Base-by-base conservation (phyloP, 2,329 filamentous ascomycete genomes). In the Aspergillus sp. region DNA sequence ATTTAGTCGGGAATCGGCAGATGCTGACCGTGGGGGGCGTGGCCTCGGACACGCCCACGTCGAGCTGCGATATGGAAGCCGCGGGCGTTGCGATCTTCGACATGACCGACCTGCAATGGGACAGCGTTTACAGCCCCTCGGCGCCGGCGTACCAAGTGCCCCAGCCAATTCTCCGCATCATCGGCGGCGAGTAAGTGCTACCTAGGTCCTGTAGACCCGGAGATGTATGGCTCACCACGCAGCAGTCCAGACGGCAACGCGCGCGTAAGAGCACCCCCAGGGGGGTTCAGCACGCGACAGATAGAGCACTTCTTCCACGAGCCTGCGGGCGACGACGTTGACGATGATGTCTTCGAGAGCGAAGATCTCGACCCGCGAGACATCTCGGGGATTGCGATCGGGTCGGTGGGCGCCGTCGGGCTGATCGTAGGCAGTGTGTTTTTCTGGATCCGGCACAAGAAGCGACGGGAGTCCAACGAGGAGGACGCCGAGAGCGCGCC, bases 1-100 rank as follows among this genome's bases (percentile, higher is more conserved):
- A 77, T 58, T 43, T 65, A n/a, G 67, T 68, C 5, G 69, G 67
- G 2, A 63, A 64, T 16, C 59, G 70, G 10, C 74, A 76, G 49
- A 71, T 78, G 69, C 59, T 78, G 23, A 74, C 71, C 0, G 63
- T 76, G 6, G 76, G 75, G 7, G 75, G 75, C 31, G 21, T 40
- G 10, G 36, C 20, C n/a, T 45, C 13, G 5, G 34, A 46, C 14
- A 29, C 21, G 9, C 16, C 45, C n/a, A 31, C 4, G 10, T 41
- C 32, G 34, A 16, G 49, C 11, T 72, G 70, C 41, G 69, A 72
- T 49, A 67, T 63, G 67, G 64, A 71, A 45, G 52, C 49, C 4
- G 63, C 56, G 49, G 61, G 66, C 4, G 61, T 72, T 19, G 64
- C 61, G 23, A 60, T 72, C n/a, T 58, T 68, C 29, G 65, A 72